Evolutionary conservation across 2,329 filamentous ascomycete genomes (phyloP).

Genomic region (Aureobasidium sp.): DNA sequence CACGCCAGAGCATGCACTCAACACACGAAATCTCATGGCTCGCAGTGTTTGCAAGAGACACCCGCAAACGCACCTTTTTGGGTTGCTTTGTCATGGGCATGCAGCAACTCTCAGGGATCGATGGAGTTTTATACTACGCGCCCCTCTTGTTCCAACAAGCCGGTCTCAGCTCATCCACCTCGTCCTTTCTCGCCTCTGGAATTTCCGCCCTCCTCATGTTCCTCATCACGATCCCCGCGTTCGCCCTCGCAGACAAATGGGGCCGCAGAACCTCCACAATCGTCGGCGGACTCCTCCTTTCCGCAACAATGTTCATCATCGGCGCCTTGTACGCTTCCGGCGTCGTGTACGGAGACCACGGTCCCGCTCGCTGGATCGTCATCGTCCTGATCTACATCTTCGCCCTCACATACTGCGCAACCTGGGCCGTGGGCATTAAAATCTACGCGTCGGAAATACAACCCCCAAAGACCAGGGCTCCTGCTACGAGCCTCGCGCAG

Average conservation of each 20-base stretch:
- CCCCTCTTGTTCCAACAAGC: conserved; percentile 52
- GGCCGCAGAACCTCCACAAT: conserved; percentile 47
- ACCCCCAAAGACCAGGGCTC: conserved; percentile 43
- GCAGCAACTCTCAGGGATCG: conserved; percentile 48
- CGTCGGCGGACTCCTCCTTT: conserved; percentile 44
- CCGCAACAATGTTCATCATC: conserved; percentile 39
- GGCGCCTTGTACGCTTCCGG: conserved; percentile 39
- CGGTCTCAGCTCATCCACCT: conserved; percentile 44
- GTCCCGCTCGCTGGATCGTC: conserved; percentile 39
- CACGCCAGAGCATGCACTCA: neutral
- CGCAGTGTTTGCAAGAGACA: neutral
- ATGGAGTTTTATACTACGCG: conserved; percentile 53
- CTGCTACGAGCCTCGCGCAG: conserved; percentile 44
- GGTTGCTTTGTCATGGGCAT: conserved; percentile 47
- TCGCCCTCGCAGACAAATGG: conserved; percentile 49
- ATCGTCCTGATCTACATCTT: conserved; percentile 42
- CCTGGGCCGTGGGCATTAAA: conserved; percentile 47
- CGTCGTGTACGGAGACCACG: conserved; percentile 29
- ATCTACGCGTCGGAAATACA: conserved; percentile 52
- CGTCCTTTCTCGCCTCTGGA: conserved; percentile 53
- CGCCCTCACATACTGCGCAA: conserved; percentile 36
- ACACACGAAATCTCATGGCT: neutral
- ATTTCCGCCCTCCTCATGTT: conserved; percentile 52
- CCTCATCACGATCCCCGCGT: conserved; percentile 47
- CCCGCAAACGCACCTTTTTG: conserved; percentile 33